Conservation (phyloP, 208 protist genomes). For the Leishmania amazonensis region DNA sequence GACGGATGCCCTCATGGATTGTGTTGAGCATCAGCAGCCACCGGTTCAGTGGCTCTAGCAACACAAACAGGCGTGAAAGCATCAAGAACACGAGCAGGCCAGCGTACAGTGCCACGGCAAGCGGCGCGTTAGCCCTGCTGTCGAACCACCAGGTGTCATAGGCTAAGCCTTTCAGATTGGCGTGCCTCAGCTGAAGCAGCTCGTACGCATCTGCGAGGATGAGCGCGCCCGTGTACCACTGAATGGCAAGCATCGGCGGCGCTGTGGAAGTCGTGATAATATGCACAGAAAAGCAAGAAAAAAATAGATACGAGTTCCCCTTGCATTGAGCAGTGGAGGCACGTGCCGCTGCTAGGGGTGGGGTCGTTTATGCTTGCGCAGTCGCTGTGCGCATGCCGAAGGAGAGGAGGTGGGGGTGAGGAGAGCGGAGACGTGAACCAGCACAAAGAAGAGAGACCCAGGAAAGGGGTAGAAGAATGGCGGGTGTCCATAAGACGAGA, state of each 20-base stretch:
- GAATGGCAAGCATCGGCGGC: constrained; percentile 39
- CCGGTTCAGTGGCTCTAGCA: constrained; percentile 56
- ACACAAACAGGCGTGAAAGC: constrained; percentile 49
- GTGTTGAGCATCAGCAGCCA: constrained; percentile 58
- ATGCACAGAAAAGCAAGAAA: background rate
- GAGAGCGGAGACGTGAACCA: background rate
- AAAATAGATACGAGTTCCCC: background rate
- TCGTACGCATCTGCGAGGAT: constrained; percentile 35
- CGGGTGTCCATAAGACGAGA: background rate
- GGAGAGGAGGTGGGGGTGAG: background rate
- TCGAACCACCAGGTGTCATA: constrained; percentile 56
- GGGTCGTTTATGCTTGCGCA: background rate
- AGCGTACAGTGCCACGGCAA: constrained; percentile 39
- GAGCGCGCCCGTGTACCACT: constrained; percentile 57
- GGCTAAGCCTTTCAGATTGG: constrained; percentile 18
- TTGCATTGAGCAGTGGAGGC: background rate
- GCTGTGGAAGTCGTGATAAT: background rate
- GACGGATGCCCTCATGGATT: constrained; percentile 41
- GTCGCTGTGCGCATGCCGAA: background rate
- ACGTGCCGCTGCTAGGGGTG: background rate
- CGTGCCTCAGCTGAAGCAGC: constrained; percentile 36
- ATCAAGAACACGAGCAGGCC: constrained; percentile 43
- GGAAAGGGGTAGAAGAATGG: background rate
- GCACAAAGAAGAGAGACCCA: background rate
- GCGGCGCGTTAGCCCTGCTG: constrained; percentile 36